These are phyloP conservation scores for Pisolithus microcarpus DNA, from an alignment of 768 basidiomycete genomes.

Conservation along the genomic window DNA sequence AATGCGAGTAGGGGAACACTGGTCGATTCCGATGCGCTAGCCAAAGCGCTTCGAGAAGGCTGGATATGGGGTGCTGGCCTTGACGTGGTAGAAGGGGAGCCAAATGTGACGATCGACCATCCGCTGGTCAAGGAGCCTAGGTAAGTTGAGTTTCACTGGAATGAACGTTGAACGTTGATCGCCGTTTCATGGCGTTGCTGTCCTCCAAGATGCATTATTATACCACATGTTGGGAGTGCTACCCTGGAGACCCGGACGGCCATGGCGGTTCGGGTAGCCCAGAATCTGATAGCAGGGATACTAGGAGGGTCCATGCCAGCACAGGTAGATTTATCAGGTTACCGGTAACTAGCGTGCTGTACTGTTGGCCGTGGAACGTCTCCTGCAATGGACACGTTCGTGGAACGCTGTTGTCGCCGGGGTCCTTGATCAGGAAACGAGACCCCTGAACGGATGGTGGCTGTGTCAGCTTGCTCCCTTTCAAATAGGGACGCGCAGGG, in stretches of 20 bases:
- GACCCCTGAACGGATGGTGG: slow-evolving; percentile 3
- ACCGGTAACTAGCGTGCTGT: slow-evolving; percentile 1
- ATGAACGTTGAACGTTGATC: neutral
- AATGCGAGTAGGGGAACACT: slow-evolving; percentile 82
- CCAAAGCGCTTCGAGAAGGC: slow-evolving; percentile 63
- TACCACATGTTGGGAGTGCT: slow-evolving; percentile 91
- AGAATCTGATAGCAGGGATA: slow-evolving; percentile 42
- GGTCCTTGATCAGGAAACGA: neutral
- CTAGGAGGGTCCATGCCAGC: slow-evolving; percentile 58
- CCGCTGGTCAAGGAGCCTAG: slow-evolving; percentile 72
- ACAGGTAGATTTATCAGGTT: slow-evolving; percentile 31
- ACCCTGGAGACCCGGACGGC: slow-evolving; percentile 75
- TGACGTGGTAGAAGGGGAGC: slow-evolving; percentile 93
- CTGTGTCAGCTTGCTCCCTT: slow-evolving; percentile 1
- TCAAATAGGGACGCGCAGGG: slow-evolving; percentile 11
- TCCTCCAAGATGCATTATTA: slow-evolving; percentile 54
- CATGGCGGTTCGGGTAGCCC: slow-evolving; percentile 73
- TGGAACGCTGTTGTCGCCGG: neutral
- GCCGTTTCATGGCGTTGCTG: neutral
- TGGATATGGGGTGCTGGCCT: slow-evolving; percentile 91
- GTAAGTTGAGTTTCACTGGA: slow-evolving; percentile 30
- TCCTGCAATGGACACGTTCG: no score
- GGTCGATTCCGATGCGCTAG: slow-evolving; percentile 86
- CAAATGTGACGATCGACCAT: slow-evolving; percentile 64
- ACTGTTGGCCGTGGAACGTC: neutral